Evolutionary conservation across 1,139 yeast species (phyloP).

Genomic region (Debaryomyces nepalensis): DNA sequence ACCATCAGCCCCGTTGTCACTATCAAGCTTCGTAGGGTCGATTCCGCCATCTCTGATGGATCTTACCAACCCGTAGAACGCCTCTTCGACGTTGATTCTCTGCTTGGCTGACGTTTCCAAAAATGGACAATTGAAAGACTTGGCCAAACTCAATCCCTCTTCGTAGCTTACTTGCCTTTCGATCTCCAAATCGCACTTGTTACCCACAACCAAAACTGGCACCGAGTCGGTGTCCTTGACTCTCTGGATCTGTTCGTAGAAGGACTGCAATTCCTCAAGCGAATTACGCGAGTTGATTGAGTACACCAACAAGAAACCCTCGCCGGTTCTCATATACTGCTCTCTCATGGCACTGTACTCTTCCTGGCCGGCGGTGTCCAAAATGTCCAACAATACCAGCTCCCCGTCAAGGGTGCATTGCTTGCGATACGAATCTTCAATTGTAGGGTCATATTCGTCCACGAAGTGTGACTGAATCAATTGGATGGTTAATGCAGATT

Average conservation of each 20-base stretch:
- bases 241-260: conserved; percentile 81
- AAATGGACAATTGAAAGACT: conserved; percentile 75
- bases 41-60: conserved; percentile 43
- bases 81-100: conserved; percentile 91
- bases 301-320: conserved; percentile 84
- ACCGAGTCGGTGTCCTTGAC: conserved; percentile 81
- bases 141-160: conserved; percentile 81
- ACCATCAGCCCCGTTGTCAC: conserved; percentile 14
- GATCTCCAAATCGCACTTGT: conserved; percentile 60
- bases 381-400: conserved; percentile 65
- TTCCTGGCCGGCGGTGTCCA: conserved; percentile 98
- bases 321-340: conserved; percentile 91
- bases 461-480: conserved; percentile 90
- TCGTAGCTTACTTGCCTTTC: conserved; percentile 84
- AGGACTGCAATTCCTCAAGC: conserved; percentile 75
- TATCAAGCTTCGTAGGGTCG: conserved; percentile 14
- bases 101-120: conserved; percentile 94
- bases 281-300: conserved; percentile 82
- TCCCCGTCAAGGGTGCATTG: conserved; percentile 58
- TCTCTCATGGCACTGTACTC: conserved; percentile 97
- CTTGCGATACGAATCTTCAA: conserved; percentile 76
- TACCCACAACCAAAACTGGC: conserved; percentile 77
- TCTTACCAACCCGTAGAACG: conserved; percentile 78
- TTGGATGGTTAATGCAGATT: conserved; percentile 91
- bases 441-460: conserved; percentile 96